Evolutionary conservation across 345 rosid genomes (phyloP).

Genomic region (Eucalyptus polyanthemos): DNA sequence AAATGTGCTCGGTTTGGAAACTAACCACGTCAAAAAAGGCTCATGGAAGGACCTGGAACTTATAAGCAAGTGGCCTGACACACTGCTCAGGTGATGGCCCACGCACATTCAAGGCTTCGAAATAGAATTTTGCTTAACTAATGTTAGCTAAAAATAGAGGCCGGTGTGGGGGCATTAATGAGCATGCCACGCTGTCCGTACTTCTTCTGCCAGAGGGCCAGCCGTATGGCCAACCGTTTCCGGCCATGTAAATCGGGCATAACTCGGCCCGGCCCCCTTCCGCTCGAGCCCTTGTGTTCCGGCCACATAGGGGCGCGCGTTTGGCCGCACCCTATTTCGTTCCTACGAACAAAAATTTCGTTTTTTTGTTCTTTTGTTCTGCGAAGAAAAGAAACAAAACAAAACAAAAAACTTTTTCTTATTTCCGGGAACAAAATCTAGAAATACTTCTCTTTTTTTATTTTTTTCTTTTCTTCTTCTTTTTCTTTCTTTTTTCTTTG

Average conservation of each 20-base stretch:
- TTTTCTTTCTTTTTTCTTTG: no score
- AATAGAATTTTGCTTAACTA: background rate
- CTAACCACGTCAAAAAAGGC: background rate
- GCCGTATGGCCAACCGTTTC: background rate
- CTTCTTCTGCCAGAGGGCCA: background rate
- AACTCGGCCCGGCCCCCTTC: background rate
- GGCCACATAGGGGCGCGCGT: no score
- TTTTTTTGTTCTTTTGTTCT: no score
- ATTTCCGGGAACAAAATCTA: no score
- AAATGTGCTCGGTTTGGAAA: background rate
- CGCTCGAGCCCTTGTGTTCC: no score
- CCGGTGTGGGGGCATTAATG: background rate
- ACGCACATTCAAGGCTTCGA: background rate
- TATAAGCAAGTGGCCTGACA: background rate
- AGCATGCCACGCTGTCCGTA: background rate
- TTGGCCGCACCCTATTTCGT: no score
- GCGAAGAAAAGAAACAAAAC: no score
- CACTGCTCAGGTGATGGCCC: background rate
- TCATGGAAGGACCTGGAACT: background rate
- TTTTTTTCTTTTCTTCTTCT: no score
- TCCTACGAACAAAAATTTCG: no score
- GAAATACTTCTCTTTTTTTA: no score
- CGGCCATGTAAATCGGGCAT: background rate
- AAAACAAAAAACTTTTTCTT: no score
- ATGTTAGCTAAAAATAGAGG: background rate